Evolutionary conservation across 1,139 yeast genomes (phyloP), one percentile per base, ranked within the genome.

Genomic region (Scheffersomyces cryptocercus): DNA sequence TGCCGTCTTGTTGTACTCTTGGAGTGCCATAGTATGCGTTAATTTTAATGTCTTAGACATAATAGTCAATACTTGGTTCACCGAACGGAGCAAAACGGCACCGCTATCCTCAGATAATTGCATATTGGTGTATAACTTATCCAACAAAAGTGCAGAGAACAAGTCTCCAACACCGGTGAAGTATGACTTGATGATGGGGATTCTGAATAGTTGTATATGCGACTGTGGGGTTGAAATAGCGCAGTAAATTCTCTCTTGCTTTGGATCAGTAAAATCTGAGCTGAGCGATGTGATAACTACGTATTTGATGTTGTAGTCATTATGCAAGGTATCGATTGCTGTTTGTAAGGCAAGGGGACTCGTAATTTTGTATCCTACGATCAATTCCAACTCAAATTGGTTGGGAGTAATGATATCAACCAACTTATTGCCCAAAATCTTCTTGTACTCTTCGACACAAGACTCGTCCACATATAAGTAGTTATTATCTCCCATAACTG

Each of bases 161-260:
- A 93, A 68, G 56, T 93, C 99, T 2, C 99, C 99, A 4, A 93
- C 90, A 0, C 99, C 98, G 1, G 95, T 86, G 62, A 91, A 91
- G 50, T 85, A 84, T 2, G 91, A 84, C 38, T 84, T 75, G 42
- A 88, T 77, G 36, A 72, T 64, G 4, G 84, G 82, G 13, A 83
- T 70, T 9, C 39, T 34, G 28, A 39, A 48, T 7, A 41, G 31
- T 11, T 37, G 44, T 13, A 45, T 32, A 31, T 3, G 34, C 28
- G 15, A 26, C 35, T 31, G 24, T 7, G 15, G 15, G n/a, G 78
- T 58, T 1, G 85, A 77, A 1, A 83, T 78, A 7, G 84, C 82
- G 45, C 86, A 79, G 41, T 75, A 66, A 8, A 85, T 68, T 34
- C 6, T 59, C 59, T 31, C 35, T 20, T 14, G 35, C 12, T 31